Conservation (phyloP, 1,139 yeast genomes). For the Pichia sp. region DNA sequence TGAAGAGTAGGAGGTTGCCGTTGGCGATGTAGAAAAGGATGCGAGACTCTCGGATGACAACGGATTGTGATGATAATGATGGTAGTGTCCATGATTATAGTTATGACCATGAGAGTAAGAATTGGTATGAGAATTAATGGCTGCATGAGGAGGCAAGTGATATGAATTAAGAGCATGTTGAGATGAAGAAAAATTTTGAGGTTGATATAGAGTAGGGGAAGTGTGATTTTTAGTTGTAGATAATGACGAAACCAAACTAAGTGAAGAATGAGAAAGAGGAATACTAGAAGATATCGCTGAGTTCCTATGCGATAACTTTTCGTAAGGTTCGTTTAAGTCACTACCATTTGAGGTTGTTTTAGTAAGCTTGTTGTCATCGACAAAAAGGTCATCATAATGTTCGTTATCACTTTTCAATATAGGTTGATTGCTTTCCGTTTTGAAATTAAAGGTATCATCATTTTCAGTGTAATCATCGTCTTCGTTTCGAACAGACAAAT, state of each 20-base stretch:
- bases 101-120: not conserved
- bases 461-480: slow-evolving; percentile 6
- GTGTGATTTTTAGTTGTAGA: slow-evolving; percentile 18
- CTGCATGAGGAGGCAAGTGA: not conserved
- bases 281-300: slow-evolving; percentile 5
- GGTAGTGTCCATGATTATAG: slow-evolving; percentile 6
- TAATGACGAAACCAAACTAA: slow-evolving; percentile 8
- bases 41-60: slow-evolving; percentile 9
- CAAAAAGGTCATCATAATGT: slow-evolving; percentile 4
- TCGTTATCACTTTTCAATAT: not conserved
- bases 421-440: not conserved
- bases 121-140: not conserved
- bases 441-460: not conserved
- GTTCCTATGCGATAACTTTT: slow-evolving; percentile 2
- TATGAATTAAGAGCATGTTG: slow-evolving; percentile 9
- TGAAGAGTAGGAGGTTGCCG: slow-evolving; percentile 2
- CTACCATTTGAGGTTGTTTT: slow-evolving; percentile 12
- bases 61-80: slow-evolving; percentile 12
- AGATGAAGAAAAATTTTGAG: slow-evolving; percentile 17
- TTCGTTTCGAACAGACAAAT: slow-evolving; percentile 39
- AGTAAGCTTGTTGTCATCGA: slow-evolving; percentile 9
- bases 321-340: slow-evolving; percentile 1
- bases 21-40: slow-evolving; percentile 14
- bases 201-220: slow-evolving; percentile 22
- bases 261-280: slow-evolving; percentile 11